phyloP scores from a whole-genome alignment of 495 filamentous ascomycete species.

The Staphylotrichum longicolle region DNA sequence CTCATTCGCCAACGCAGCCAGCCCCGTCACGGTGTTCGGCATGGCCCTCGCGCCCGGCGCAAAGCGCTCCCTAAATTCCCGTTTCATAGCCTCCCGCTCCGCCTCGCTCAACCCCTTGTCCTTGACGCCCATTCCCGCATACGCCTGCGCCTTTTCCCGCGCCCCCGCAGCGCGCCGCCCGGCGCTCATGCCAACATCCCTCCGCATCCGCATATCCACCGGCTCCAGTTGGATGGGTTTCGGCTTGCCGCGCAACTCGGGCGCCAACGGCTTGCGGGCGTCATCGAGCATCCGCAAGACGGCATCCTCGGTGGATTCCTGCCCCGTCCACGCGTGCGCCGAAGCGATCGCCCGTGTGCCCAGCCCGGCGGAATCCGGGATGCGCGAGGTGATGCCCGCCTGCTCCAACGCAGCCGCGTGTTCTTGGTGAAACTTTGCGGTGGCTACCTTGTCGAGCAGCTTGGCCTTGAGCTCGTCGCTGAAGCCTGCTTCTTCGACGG shows the following conservation, averaged over 20 bases:
- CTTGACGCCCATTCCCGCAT: conserved; percentile 55
- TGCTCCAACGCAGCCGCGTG: conserved; percentile 68
- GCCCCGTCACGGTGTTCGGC: conserved; percentile 73
- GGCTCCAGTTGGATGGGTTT: conserved; percentile 49
- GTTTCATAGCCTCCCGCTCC: conserved; percentile 66
- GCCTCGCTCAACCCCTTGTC: conserved; percentile 60
- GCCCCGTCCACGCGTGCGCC: conserved; percentile 74
- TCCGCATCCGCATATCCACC: conserved; percentile 61
- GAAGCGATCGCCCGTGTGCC: conserved; percentile 71
- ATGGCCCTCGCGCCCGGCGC: conserved; percentile 67
- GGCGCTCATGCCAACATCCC: conserved; percentile 35
- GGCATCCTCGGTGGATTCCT: conserved; percentile 68
- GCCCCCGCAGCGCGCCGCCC: conserved; percentile 71
- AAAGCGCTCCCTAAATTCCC: conserved; percentile 79
- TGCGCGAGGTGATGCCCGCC: conserved; percentile 44
- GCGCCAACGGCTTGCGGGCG: conserved; percentile 66
- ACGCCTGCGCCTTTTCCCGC: conserved; percentile 72
- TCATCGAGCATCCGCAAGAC: conserved; percentile 88
- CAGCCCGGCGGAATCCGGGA: conserved; percentile 61
- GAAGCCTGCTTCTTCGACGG: conserved; percentile 83
- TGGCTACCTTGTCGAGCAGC: conserved; percentile 71
- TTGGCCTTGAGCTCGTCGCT: conserved; percentile 75
- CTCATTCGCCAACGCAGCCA: conserved; percentile 84
- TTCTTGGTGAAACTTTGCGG: conserved; percentile 66
- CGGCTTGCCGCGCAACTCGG: conserved; percentile 40